These are phyloP conservation scores for Paraphoma sp. DNA, from an alignment of 2,329 filamentous ascomycete genomes.

Conservation along the genomic window DNA sequence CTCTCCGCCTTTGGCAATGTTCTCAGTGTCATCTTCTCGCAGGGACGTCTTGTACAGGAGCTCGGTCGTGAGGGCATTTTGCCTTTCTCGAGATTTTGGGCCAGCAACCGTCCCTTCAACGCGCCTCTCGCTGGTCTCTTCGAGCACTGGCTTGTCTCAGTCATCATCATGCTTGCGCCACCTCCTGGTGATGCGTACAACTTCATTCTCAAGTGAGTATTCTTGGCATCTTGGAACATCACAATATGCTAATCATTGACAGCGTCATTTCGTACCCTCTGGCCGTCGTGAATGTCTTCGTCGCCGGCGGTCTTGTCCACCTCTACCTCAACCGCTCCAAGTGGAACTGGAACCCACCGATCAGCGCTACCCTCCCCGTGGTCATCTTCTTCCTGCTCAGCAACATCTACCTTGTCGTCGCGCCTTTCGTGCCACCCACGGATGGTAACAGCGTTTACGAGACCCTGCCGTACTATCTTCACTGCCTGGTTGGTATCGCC, in stretches of 20 bases:
- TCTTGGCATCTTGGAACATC: not conserved
- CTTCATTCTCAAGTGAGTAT: constrained; percentile 58
- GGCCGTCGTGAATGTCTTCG: constrained; percentile 62
- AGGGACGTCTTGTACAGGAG: constrained; percentile 70
- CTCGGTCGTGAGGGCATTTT: constrained; percentile 71
- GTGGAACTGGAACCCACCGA: constrained; percentile 57
- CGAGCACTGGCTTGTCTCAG: constrained; percentile 68
- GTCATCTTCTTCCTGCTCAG: constrained; percentile 60
- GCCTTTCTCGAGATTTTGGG: constrained; percentile 68
- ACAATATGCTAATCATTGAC: constrained; percentile 8
- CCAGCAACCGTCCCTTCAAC: constrained; percentile 69
- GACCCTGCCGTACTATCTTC: constrained; percentile 60
- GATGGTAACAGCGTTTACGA: constrained; percentile 59
- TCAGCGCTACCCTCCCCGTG: constrained; percentile 59
- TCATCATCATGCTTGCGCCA: constrained; percentile 71
- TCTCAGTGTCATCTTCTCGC: constrained; percentile 71
- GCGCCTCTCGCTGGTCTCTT: constrained; percentile 67
- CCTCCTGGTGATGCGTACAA: constrained; percentile 72
- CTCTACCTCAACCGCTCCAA: constrained; percentile 52
- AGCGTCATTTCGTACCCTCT: constrained; percentile 70
- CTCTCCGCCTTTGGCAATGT: constrained; percentile 73
- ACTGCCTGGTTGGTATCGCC: constrained; percentile 60
- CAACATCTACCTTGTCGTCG: constrained; percentile 60
- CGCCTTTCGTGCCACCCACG: constrained; percentile 59
- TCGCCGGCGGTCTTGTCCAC: constrained; percentile 56